Conservation (phyloP, 345 rosid species). For the Geranium rotundifolium region DNA sequence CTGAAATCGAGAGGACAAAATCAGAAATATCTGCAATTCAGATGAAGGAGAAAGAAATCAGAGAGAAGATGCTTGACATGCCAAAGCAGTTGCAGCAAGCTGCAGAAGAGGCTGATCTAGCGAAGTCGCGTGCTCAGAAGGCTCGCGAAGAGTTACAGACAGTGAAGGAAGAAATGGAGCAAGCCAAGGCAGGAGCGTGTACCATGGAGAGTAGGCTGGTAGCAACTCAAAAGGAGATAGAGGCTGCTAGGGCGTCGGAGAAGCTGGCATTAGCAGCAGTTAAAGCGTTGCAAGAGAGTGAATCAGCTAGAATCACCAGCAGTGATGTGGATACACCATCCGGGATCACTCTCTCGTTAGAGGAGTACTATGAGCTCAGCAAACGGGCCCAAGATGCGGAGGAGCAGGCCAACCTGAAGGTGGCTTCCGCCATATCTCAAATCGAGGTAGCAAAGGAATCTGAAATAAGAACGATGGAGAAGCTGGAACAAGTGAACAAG, state of each 20-base stretch:
- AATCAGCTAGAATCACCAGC: conserved; percentile 27
- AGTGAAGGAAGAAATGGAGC: conserved; percentile 70
- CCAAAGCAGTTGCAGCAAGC: conserved; percentile 72
- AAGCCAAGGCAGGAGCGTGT: conserved; percentile 67
- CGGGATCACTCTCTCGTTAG: conserved; percentile 58
- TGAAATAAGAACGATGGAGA: conserved; percentile 40
- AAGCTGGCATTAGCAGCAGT: conserved; percentile 74
- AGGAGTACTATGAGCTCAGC: conserved; percentile 86
- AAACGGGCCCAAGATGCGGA: conserved; percentile 69
- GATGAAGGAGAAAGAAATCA: conserved; percentile 56
- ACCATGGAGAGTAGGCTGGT: conserved; percentile 58
- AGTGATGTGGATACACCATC: conserved; percentile 31
- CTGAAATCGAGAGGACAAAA: conserved; percentile 57
- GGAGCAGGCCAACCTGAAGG: conserved; percentile 59
- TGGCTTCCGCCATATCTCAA: conserved; percentile 58
- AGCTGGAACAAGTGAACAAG: conserved; percentile 49
- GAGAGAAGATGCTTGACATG: conserved; percentile 44
- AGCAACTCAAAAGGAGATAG: conserved; percentile 74
- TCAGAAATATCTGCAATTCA: conserved; percentile 43
- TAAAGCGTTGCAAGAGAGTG: conserved; percentile 80
- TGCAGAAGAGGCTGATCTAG: conserved; percentile 67
- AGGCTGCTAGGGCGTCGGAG: conserved; percentile 80
- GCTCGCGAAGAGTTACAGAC: conserved; percentile 68
- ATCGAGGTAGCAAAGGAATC: conserved; percentile 66
- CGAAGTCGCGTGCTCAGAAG: conserved; percentile 46